These are phyloP conservation scores for Coemansia sp. DNA, from an alignment of 192 early-diverging fungal genomes.

Conservation along the genomic window DNA sequence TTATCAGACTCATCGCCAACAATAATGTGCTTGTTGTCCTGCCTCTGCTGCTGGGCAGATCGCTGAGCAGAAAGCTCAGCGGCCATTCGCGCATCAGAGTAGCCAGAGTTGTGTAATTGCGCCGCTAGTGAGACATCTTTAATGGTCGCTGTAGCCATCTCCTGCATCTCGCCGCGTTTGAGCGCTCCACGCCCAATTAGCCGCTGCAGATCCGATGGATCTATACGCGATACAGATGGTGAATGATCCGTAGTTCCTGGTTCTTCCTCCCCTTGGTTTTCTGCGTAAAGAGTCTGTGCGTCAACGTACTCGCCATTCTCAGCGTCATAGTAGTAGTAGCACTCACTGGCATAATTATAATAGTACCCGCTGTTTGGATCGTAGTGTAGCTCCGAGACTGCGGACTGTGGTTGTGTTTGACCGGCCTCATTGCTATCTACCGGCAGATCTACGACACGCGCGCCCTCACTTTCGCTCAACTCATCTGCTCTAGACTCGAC, in stretches of 20 bases:
- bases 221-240: conserved; percentile 10
- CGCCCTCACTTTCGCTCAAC: background rate
- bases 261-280: background rate
- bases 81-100: conserved; percentile 38
- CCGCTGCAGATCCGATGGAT: conserved; percentile 25
- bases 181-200: conserved; percentile 41
- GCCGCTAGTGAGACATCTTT: conserved; percentile 27
- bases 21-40: conserved; percentile 24
- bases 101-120: conserved; percentile 30
- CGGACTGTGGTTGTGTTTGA: background rate
- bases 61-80: conserved; percentile 24
- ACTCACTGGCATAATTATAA: conserved; percentile 29
- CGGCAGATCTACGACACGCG: background rate
- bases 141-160: conserved; percentile 8
- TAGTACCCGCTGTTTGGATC: conserved; percentile 53
- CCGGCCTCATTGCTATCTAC: background rate
- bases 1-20: conserved; percentile 32
- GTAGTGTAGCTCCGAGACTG: conserved; percentile 23
- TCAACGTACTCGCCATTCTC: conserved; percentile 34
- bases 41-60: conserved; percentile 18
- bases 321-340: conserved; percentile 43
- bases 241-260: conserved; percentile 10
- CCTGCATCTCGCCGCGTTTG: conserved; percentile 30
- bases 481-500: background rate
- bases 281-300: conserved; percentile 11